Evolutionary conservation across 2,329 filamentous ascomycete genomes (phyloP).

Genomic region (Colletotrichum horii): DNA sequence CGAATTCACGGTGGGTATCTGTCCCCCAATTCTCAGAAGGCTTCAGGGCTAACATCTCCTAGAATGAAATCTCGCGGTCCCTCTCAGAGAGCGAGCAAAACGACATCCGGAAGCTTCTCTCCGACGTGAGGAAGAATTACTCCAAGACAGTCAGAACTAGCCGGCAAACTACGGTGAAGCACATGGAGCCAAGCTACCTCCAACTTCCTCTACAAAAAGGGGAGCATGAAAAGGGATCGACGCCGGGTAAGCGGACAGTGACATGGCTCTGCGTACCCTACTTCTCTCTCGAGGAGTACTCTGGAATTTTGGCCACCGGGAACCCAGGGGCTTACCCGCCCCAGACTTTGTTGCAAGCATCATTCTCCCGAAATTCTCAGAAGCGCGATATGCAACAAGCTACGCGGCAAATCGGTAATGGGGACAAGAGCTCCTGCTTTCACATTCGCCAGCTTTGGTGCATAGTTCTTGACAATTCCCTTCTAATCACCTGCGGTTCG

Average conservation of each 20-base stretch:
- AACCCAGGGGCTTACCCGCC: constrained; percentile 42
- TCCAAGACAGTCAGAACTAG: constrained; percentile 42
- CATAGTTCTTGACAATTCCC: constrained; percentile 45
- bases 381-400: constrained; percentile 52
- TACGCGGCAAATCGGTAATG: constrained; percentile 42
- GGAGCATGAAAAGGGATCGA: constrained; percentile 22
- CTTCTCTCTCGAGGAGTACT: constrained; percentile 50
- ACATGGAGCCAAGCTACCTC: constrained; percentile 46
- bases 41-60: background rate
- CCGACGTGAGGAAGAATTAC: constrained; percentile 39
- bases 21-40: background rate
- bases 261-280: constrained; percentile 54
- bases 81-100: constrained; percentile 31
- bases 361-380: constrained; percentile 42
- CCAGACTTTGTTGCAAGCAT: constrained; percentile 47
- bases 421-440: constrained; percentile 43
- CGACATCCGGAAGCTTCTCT: constrained; percentile 39
- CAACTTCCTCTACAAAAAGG: constrained; percentile 35
- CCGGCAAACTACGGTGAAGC: constrained; percentile 41
- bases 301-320: constrained; percentile 37
- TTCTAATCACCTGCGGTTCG: constrained; percentile 47
- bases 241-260: constrained; percentile 23
- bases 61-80: constrained; percentile 38
- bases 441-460: constrained; percentile 56
- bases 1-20: constrained; percentile 39